Base-by-base conservation (phyloP, 2,329 filamentous ascomycete species). In the Curvularia lunata region DNA sequence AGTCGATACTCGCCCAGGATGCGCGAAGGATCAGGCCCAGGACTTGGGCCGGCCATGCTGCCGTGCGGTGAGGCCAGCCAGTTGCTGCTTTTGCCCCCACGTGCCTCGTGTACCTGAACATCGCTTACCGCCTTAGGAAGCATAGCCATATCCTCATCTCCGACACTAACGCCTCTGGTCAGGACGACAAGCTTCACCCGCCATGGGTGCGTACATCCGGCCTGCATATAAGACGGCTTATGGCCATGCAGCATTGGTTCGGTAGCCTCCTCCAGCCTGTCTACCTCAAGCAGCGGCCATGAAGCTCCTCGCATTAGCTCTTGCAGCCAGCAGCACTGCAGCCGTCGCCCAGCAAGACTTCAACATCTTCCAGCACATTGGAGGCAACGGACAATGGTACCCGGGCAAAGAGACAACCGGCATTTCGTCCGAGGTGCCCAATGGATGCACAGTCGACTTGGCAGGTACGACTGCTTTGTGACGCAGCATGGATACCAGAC, bases 381-480 rank as follows among this genome's bases (percentile, higher is more conserved):
- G 76, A 51, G 77, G 75, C 34, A 79, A 77, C 54, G 72, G 67
- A n/a, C 76, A 75, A 52, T 78, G 75, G 72, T 75, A 76, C 46
- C 58, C 70, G n/a, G 72, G 73, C 68, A 56, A 46, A 41, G 82
- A 88, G 64, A 80, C 87, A 46, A 81, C 84, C 58, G 79, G 76
- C 12, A 84, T 88, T 53, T 82, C 83, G 0, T 75, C 81, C 28
- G 78, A 82, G 4, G 77, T 85, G 1, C 86, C 86, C 0, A 77
- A 82, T 1, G 79, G 81, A 42, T 89, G 87, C 69, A 77, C 75
- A 9, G 82, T 89, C 4, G 85, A 89, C 57, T 82, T 86, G 65
- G 86, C 83, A 3, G 54, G 54, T 56, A 34, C 27, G 34, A 19
- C 25, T 12, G 23, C 3, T 13, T 28, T 3, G 16, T 12, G 10